Conservation (phyloP, 129 eudicot species). For the Escallonia herrerae region DNA sequence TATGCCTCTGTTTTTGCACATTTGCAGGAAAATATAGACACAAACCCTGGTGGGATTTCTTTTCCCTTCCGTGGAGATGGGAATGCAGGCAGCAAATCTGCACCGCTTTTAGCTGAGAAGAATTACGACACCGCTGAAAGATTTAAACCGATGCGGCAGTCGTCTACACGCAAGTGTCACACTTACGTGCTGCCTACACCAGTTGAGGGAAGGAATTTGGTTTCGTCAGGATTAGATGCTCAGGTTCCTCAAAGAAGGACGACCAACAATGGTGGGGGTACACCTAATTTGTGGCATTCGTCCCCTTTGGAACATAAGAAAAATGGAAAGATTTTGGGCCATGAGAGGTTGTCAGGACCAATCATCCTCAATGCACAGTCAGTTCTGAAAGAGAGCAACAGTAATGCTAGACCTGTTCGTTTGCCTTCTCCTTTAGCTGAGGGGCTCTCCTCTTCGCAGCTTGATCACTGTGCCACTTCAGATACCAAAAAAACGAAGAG, state of each 20-base stretch:
- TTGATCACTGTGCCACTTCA: background rate
- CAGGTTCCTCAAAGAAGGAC: constrained; percentile 38
- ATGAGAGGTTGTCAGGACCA: constrained; percentile 44
- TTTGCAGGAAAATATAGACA: constrained; percentile 38
- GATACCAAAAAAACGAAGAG: constrained; percentile 40
- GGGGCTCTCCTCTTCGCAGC: constrained; percentile 24
- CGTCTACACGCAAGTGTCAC: constrained; percentile 42
- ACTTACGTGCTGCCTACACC: constrained; percentile 84
- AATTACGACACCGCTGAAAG: constrained; percentile 36
- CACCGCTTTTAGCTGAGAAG: constrained; percentile 50
- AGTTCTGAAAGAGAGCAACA: constrained; percentile 47
- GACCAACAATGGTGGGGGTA: background rate
- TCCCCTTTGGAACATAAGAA: constrained; percentile 42
- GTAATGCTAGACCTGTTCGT: constrained; percentile 22
- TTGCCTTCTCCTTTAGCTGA: constrained; percentile 45
- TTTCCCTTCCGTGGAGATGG: constrained; percentile 23
- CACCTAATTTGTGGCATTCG: constrained; percentile 43
- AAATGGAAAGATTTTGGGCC: constrained; percentile 32
- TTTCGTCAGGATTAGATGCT: constrained; percentile 25
- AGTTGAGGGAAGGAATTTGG: constrained; percentile 34
- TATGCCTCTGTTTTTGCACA: background rate
- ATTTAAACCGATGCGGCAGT: constrained; percentile 39
- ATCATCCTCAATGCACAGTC: constrained; percentile 20
- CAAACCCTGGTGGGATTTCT: constrained; percentile 33
- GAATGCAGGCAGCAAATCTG: constrained; percentile 56